Evolutionary conservation across 768 basidiomycete genomes (phyloP), one percentile per base, ranked within the genome.

Genomic region (Amanita polypyramis): DNA sequence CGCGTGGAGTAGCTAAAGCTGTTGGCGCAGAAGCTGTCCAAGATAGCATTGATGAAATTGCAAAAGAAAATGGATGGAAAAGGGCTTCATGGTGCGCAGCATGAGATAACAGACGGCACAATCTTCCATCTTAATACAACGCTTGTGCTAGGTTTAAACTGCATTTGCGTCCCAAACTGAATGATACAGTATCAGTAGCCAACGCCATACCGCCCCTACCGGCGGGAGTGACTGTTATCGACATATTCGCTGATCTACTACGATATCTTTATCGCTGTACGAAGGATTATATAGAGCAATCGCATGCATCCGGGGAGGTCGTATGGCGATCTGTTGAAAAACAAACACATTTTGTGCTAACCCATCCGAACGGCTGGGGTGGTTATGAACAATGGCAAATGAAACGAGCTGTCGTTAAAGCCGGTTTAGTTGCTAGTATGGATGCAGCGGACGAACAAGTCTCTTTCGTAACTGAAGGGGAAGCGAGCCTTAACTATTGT

Each of bases 391-490:
- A 77, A 49, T 59, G 56, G 10, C 58, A 65, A 53, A 71, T 77
- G 57, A 67, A 73, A 5, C 55, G 55, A 5, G 74, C 74, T 0
- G 72, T 72, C 0, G 54, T 68, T 4, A 35, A 58, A 21, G 76
- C 69, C 0, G 70, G 72, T 11, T 64, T 77, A 15, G 58, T 77
- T 2, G 52, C 67, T 0, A 52, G 64, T 47, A 60, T 55, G 0
- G 44, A 59, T 5, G 60, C 59, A 12, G 69, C 65, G 0, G 67
- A 65, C n/a, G 55, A 59, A 1, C 68, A 72, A 0, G 54, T 79
- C 2, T 70, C 66, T 5, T 69, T 79, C 43, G 67, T 78, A 14
- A 79, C 76, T 0, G 77, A 79, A 53, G 77, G 77, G 0, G 77
- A 79, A 50, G 77, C 77, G 0, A 73, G 72, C 53, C 52, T 78